Conservation (phyloP, 176 grass and related monocot genomes). For the Zoysia pacifica region DNA sequence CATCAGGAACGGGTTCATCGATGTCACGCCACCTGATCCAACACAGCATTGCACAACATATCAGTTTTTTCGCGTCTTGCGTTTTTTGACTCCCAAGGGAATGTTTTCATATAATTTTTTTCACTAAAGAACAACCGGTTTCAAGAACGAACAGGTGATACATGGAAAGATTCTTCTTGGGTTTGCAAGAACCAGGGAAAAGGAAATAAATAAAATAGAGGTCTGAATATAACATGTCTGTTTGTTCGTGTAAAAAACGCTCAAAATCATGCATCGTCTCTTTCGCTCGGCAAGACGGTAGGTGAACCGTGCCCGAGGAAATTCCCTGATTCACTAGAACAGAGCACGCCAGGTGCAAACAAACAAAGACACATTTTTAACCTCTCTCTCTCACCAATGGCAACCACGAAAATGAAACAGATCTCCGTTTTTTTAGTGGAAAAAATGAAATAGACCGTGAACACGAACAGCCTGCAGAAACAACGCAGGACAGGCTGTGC, state of each 20-base stretch:
- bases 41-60: not conserved
- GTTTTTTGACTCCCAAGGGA: not conserved
- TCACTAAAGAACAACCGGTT: not conserved
- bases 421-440: too few relatives aligned
- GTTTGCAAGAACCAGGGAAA: not conserved
- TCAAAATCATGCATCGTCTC: not conserved
- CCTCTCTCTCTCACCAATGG: not conserved
- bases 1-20: slow-evolving; percentile 75
- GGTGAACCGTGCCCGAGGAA: slow-evolving; percentile 17
- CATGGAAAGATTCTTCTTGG: slow-evolving; percentile 43
- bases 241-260: not conserved
- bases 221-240: slow-evolving; percentile 6
- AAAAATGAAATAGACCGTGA: too few relatives aligned
- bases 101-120: not conserved
- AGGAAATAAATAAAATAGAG: slow-evolving; percentile 23
- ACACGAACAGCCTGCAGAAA: too few relatives aligned
- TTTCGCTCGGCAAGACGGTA: not conserved
- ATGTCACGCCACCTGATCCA: slow-evolving; percentile 77
- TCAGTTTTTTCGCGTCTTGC: too few relatives aligned
- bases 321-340: slow-evolving; percentile 9
- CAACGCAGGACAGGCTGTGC: too few relatives aligned
- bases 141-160: slow-evolving; percentile 22
- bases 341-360: slow-evolving; percentile 29
- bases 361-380: not conserved
- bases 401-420: not conserved